phyloP scores from a whole-genome alignment of 805 yeast species.

The Spathaspora girioi region DNA sequence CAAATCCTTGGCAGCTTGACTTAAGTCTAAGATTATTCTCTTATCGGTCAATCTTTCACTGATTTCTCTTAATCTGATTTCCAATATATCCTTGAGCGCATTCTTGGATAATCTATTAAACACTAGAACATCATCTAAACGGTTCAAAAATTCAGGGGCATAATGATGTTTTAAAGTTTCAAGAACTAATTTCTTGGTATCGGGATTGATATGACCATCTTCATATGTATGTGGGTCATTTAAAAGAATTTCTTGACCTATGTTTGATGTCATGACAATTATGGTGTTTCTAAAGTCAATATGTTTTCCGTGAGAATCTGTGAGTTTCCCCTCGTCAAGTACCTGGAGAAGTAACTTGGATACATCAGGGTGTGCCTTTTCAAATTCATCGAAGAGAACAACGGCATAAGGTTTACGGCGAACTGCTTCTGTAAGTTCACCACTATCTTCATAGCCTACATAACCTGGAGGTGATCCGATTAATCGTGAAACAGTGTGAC shows the following conservation, averaged over 20 bases:
- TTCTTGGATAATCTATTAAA: conserved; percentile 83
- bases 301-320: conserved; percentile 92
- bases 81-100: conserved; percentile 76
- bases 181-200: conserved; percentile 55
- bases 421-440: conserved; percentile 95
- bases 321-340: conserved; percentile 88
- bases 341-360: conserved; percentile 88
- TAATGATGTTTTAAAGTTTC: conserved; percentile 69
- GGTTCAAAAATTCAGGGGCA: conserved; percentile 93
- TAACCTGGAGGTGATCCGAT: conserved; percentile 99
- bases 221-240: conserved; percentile 58
- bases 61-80: conserved; percentile 78
- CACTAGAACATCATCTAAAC: conserved; percentile 90
- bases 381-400: conserved; percentile 91
- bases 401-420: conserved; percentile 94
- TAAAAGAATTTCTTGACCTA: conserved; percentile 86
- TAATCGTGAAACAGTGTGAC: conserved; percentile 82
- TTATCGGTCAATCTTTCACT: conserved; percentile 75
- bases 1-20: conserved; percentile 69
- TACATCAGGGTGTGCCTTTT: conserved; percentile 95
- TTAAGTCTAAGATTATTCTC: conserved; percentile 58
- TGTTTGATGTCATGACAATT: conserved; percentile 94
- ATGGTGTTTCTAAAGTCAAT: conserved; percentile 94
- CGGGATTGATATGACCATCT: conserved; percentile 54
- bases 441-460: conserved; percentile 93